phyloP scores from a whole-genome alignment of 2,329 filamentous ascomycete genomes.

The Mariannaea elegans region DNA sequence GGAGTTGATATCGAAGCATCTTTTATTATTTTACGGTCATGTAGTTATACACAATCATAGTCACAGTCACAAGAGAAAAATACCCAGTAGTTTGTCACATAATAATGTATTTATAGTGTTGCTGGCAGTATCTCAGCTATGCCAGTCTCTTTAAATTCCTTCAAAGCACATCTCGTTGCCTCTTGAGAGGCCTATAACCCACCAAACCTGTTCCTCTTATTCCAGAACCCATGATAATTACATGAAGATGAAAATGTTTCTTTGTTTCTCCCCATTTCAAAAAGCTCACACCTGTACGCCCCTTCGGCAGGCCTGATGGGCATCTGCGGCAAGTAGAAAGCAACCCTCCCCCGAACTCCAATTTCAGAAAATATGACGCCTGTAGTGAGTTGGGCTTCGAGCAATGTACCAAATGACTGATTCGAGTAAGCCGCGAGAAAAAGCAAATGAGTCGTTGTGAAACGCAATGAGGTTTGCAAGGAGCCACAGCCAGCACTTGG shows the following conservation, averaged over 20 bases:
- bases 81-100: constrained; percentile 21
- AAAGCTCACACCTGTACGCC: constrained; percentile 29
- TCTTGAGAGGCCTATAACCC: not conserved
- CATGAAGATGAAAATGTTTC: constrained; percentile 22
- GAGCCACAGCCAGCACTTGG: constrained; percentile 1
- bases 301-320: constrained; percentile 24
- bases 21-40: constrained; percentile 16
- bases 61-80: constrained; percentile 29
- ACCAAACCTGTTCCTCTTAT: not conserved
- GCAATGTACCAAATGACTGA: constrained; percentile 2
- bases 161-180: constrained; percentile 3
- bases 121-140: constrained; percentile 19
- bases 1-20: constrained; percentile 30
- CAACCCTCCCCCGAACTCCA: constrained; percentile 14
- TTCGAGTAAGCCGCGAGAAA: not conserved
- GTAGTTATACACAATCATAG: not conserved
- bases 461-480: not conserved
- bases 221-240: constrained; percentile 9
- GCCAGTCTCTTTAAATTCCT: constrained; percentile 5
- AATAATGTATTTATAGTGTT: constrained; percentile 9
- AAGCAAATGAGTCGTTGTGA: constrained; percentile 8
- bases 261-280: not conserved
- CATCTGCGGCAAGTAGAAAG: constrained; percentile 25
- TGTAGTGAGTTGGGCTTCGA: constrained; percentile 7
- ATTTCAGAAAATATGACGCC: constrained; percentile 16